Conservation (phyloP, 2,329 filamentous ascomycete genomes). For the Neonectria punicea region DNA sequence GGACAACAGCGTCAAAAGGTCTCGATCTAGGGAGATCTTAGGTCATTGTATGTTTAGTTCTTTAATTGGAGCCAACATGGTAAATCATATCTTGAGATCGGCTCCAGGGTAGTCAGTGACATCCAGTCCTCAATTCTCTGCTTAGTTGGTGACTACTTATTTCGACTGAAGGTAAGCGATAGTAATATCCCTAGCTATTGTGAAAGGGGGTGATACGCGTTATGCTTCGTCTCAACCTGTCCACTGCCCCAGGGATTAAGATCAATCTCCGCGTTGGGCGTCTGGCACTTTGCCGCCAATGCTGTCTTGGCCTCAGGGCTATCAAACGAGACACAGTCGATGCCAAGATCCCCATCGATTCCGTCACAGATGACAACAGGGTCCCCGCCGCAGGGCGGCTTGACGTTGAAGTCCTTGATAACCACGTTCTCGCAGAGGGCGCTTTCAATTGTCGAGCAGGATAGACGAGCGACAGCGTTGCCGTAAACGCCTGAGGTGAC, state of each 20-base stretch:
- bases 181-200: too few relatives aligned
- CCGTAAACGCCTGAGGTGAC: slow-evolving; percentile 66
- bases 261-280: slow-evolving; percentile 18
- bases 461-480: slow-evolving; percentile 63
- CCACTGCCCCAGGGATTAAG: slow-evolving; percentile 15
- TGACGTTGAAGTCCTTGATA: slow-evolving; percentile 63
- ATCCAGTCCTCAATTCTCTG: too few relatives aligned
- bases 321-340: slow-evolving; percentile 29
- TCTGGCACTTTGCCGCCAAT: slow-evolving; percentile 20
- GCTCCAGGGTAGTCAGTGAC: too few relatives aligned
- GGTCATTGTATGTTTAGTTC: too few relatives aligned
- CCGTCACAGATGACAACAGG: slow-evolving; percentile 33
- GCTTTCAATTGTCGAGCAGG: slow-evolving; percentile 62
- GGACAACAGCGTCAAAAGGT: too few relatives aligned
- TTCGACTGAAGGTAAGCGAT: too few relatives aligned
- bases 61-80: too few relatives aligned
- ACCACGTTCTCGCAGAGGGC: slow-evolving; percentile 67
- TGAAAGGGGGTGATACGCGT: slow-evolving; percentile 6
- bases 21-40: too few relatives aligned
- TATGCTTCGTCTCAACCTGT: slow-evolving; percentile 11
- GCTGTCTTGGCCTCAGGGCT: slow-evolving; percentile 23
- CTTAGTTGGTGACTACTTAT: too few relatives aligned
- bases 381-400: slow-evolving; percentile 10
- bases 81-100: too few relatives aligned
- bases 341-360: slow-evolving; percentile 22